Conservation (phyloP, 768 basidiomycete genomes). For the Hericium rajendrae region DNA sequence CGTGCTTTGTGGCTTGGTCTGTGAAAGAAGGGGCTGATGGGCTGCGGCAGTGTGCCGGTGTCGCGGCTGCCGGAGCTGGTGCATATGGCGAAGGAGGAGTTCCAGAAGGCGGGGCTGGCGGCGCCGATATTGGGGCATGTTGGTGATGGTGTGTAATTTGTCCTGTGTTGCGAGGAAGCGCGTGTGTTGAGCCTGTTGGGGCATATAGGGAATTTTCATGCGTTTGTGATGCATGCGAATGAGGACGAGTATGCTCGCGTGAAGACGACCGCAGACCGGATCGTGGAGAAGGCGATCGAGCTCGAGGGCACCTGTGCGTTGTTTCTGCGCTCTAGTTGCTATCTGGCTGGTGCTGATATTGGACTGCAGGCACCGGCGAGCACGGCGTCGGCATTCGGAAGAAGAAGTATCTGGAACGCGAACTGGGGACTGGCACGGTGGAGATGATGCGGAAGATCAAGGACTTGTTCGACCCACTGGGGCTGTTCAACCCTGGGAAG, state of each 20-base stretch:
- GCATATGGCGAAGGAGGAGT: slow-evolving; percentile 35
- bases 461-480: slow-evolving; percentile 63
- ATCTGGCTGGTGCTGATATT: not conserved
- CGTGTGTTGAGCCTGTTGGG: not conserved
- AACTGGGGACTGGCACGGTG: slow-evolving; percentile 77
- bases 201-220: slow-evolving; percentile 37
- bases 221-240: slow-evolving; percentile 47
- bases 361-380: slow-evolving; percentile 59
- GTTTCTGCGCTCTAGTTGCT: not conserved
- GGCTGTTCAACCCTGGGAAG: slow-evolving; percentile 85
- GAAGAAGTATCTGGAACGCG: slow-evolving; percentile 68
- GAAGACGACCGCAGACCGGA: slow-evolving; percentile 53
- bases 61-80: slow-evolving; percentile 26
- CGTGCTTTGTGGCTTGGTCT: not conserved
- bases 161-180: not conserved
- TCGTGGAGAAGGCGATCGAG: slow-evolving; percentile 60
- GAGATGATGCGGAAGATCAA: slow-evolving; percentile 81
- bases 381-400: slow-evolving; percentile 87
- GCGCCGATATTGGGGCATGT: slow-evolving; percentile 37
- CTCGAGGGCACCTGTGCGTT: slow-evolving; percentile 71
- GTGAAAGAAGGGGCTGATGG: not conserved
- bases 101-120: slow-evolving; percentile 28
- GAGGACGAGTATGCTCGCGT: slow-evolving; percentile 49
- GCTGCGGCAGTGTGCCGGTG: slow-evolving; percentile 22
- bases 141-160: slow-evolving; percentile 25